These are phyloP conservation scores for Calonectria crousiana DNA, from an alignment of 2,329 filamentous ascomycete species.

Conservation along the genomic window DNA sequence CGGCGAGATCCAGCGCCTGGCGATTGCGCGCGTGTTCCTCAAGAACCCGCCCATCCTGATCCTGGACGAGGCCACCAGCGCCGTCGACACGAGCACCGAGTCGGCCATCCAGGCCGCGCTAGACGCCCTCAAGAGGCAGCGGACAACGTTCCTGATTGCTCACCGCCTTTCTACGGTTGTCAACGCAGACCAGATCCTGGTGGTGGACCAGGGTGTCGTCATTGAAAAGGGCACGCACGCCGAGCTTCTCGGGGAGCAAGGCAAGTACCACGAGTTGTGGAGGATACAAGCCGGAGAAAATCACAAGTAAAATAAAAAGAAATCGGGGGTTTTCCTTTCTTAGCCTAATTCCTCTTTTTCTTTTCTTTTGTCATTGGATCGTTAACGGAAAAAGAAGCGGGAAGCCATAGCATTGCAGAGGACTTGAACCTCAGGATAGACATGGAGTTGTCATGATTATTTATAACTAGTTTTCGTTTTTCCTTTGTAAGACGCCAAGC, in stretches of 20 bases:
- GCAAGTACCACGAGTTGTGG: conserved; percentile 67
- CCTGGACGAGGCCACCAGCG: conserved; percentile 65
- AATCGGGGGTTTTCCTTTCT: background rate
- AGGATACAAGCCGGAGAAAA: conserved; percentile 52
- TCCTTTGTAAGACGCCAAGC: background rate
- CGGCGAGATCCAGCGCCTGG: conserved; percentile 64
- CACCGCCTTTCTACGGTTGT: conserved; percentile 58
- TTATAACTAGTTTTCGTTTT: background rate
- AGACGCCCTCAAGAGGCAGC: conserved; percentile 56
- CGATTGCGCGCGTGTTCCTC: conserved; percentile 56
- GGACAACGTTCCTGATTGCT: conserved; percentile 66
- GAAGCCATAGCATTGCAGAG: background rate
- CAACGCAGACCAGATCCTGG: conserved; percentile 64
- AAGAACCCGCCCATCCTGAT: conserved; percentile 46
- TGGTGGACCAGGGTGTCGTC: conserved; percentile 64
- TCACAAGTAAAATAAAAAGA: background rate
- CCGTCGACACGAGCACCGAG: conserved; percentile 60
- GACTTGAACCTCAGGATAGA: background rate
- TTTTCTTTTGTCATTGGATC: background rate
- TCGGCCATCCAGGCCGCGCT: conserved; percentile 60
- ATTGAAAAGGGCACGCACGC: conserved; percentile 65
- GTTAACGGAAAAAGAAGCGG: too few species aligned
- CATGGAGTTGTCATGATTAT: background rate
- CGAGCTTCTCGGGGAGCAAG: conserved; percentile 58
- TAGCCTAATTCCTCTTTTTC: too few species aligned